These are phyloP conservation scores for Phytomonas francai DNA, from an alignment of 208 protist genomes.

Conservation along the genomic window DNA sequence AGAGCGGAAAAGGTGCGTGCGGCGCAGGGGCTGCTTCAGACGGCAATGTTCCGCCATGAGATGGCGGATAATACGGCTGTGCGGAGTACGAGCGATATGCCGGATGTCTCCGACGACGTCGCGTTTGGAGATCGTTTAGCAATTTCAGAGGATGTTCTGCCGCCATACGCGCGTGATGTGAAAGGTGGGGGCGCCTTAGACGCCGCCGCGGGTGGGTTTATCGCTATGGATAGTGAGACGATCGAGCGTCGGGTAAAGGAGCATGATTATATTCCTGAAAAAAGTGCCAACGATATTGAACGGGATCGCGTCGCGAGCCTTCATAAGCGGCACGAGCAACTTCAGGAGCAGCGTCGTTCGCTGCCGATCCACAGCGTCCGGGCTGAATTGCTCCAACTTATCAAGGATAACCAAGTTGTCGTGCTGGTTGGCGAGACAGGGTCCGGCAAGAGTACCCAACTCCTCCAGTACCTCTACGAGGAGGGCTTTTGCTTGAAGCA, in stretches of 20 bases:
- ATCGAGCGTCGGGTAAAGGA: conserved; percentile 49
- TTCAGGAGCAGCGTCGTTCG: conserved; percentile 55
- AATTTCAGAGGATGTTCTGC: background rate
- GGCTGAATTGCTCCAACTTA: conserved; percentile 79
- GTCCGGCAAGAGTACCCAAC: conserved; percentile 89
- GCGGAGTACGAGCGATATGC: conserved; percentile 7
- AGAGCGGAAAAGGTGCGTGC: conserved; percentile 58
- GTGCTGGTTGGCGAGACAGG: conserved; percentile 94
- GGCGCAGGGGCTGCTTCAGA: conserved; percentile 44
- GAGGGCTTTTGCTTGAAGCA: conserved; percentile 52
- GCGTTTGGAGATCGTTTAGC: background rate
- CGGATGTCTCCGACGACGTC: background rate
- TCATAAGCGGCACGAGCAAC: conserved; percentile 22
- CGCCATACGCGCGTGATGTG: background rate
- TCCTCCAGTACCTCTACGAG: conserved; percentile 88
- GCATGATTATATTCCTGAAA: conserved; percentile 64
- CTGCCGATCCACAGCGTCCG: conserved; percentile 94
- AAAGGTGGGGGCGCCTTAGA: background rate
- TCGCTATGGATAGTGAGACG: conserved; percentile 42
- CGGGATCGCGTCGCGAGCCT: conserved; percentile 29
- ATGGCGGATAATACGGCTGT: conserved; percentile 25
- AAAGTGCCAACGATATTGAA: conserved; percentile 53
- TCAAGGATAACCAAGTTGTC: conserved; percentile 67
- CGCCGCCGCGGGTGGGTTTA: conserved; percentile 23
- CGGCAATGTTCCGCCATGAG: conserved; percentile 44